These are phyloP conservation scores for Torrubiella hemipterigena DNA, from an alignment of 2,329 filamentous ascomycete genomes.

Conservation along the genomic window DNA sequence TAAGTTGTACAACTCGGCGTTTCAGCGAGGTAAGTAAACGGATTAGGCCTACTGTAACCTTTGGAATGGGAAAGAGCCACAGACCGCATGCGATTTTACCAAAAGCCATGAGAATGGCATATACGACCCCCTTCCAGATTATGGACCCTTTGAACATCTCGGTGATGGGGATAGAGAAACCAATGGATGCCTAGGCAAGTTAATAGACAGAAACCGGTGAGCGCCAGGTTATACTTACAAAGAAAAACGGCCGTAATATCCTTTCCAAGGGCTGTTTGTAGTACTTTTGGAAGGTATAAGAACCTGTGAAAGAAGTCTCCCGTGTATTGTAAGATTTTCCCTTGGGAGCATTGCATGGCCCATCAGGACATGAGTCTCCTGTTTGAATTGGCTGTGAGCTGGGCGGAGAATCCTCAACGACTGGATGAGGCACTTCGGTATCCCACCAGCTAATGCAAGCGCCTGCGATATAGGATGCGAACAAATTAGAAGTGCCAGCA, in stretches of 20 bases:
- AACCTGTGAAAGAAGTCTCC: not conserved
- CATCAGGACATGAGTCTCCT: not conserved
- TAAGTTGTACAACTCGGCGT: no score
- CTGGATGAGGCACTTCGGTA: slow-evolving; percentile 17
- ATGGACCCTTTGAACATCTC: slow-evolving; percentile 52
- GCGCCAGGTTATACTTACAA: slow-evolving; percentile 32
- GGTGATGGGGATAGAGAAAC: slow-evolving; percentile 66
- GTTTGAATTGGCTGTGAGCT: not conserved
- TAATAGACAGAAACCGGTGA: slow-evolving; percentile 1
- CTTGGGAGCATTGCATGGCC: not conserved
- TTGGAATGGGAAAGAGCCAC: slow-evolving; percentile 38
- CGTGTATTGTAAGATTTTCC: not conserved
- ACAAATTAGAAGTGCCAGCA: slow-evolving; percentile 49
- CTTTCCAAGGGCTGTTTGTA: slow-evolving; percentile 26
- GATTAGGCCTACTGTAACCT: no score
- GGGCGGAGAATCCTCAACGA: not conserved
- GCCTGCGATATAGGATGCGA: slow-evolving; percentile 52
- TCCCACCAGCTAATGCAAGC: slow-evolving; percentile 50
- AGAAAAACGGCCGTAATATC: slow-evolving; percentile 61
- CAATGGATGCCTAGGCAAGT: slow-evolving; percentile 42
- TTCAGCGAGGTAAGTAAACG: no score
- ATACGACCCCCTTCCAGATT: slow-evolving; percentile 64
- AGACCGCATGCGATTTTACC: slow-evolving; percentile 48
- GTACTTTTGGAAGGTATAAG: slow-evolving; percentile 24
- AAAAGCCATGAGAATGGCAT: slow-evolving; percentile 57